These are phyloP conservation scores for Mycena galopus DNA, from an alignment of 768 basidiomycete species.

Conservation along the genomic window DNA sequence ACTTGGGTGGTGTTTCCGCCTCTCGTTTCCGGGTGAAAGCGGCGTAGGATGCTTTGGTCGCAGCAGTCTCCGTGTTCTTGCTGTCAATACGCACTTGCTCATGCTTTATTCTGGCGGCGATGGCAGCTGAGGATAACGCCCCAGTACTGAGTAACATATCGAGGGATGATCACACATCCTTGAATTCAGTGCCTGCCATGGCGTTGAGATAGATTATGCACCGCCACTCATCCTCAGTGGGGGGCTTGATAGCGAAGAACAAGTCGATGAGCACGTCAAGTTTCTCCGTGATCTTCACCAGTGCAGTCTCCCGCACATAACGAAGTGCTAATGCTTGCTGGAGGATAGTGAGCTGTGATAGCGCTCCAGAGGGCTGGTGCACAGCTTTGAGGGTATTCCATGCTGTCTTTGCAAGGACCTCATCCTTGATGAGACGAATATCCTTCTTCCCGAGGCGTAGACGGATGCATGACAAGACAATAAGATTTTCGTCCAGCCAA, in stretches of 20 bases:
- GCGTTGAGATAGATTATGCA: background rate
- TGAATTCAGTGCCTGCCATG: too few species aligned
- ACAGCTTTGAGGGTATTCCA: conserved; percentile 6
- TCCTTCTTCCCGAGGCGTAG: conserved; percentile 6
- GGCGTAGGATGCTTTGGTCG: too few species aligned
- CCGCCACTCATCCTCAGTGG: conserved; percentile 10
- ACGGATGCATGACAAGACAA: background rate
- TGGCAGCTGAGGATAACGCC: too few species aligned
- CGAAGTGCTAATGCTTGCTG: conserved; percentile 1
- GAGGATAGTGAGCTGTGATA: conserved; percentile 14
- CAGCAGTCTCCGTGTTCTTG: too few species aligned
- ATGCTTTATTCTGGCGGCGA: too few species aligned
- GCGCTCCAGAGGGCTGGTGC: conserved; percentile 5
- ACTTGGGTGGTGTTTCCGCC: too few species aligned
- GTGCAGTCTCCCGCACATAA: background rate
- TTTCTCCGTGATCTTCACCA: background rate
- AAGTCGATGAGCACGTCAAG: background rate
- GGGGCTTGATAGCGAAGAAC: conserved; percentile 12
- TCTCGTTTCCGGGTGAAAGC: too few species aligned
- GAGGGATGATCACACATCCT: too few species aligned
- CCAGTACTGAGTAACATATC: too few species aligned
- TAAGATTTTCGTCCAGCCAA: too few species aligned
- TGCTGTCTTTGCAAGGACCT: background rate
- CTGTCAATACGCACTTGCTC: too few species aligned
- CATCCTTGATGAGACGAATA: conserved; percentile 7